These are phyloP conservation scores for Clitocybe nebularis DNA, from an alignment of 1,284 basidiomycete species.

Conservation along the genomic window DNA sequence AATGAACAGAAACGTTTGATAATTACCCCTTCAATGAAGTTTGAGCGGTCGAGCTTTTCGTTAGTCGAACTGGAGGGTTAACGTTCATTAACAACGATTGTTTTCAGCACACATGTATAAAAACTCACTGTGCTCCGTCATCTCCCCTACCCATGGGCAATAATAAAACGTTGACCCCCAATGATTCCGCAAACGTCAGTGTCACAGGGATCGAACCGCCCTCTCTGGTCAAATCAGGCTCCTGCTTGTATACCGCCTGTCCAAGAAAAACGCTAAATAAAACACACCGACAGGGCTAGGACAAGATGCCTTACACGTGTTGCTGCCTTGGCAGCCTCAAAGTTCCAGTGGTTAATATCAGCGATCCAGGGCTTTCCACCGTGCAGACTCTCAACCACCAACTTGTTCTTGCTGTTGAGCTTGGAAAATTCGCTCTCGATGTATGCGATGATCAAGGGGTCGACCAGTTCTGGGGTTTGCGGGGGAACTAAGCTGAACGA, in stretches of 20 bases:
- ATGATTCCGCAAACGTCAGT: conserved; percentile 88
- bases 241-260: conserved; percentile 79
- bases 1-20: conserved; percentile 8
- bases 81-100: too few species aligned
- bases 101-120: background rate
- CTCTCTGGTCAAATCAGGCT: conserved; percentile 89
- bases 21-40: conserved; percentile 88
- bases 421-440: conserved; percentile 80
- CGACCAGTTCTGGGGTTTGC: conserved; percentile 76
- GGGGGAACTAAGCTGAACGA: conserved; percentile 79
- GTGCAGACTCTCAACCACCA: conserved; percentile 61
- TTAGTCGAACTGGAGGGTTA: conserved; percentile 73
- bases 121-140: conserved; percentile 85
- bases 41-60: conserved; percentile 92
- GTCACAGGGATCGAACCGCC: conserved; percentile 97
- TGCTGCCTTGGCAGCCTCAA: conserved; percentile 85
- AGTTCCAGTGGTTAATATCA: conserved; percentile 90
- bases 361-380: conserved; percentile 92
- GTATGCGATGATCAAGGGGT: conserved; percentile 71
- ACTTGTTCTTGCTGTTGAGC: conserved; percentile 74
- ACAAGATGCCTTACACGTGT: conserved; percentile 64
- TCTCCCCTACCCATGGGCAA: conserved; percentile 93
- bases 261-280: background rate
- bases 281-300: too few species aligned
- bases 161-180: conserved; percentile 80